phyloP scores from a whole-genome alignment of 2,329 filamentous ascomycete species.

The Phialophora verrucosa region DNA sequence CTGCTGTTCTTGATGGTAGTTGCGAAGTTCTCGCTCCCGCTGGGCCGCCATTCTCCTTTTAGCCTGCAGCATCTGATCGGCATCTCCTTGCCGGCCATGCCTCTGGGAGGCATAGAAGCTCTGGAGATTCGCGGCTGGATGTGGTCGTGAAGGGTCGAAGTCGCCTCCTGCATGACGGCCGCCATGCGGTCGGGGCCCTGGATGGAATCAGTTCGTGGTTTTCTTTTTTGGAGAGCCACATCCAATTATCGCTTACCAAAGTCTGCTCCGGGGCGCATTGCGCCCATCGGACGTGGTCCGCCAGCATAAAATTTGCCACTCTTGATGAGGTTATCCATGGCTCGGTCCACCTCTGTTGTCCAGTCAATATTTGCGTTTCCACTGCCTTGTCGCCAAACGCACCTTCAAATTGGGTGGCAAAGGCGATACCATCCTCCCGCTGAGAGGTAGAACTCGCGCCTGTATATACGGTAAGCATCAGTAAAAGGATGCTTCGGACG shows the following conservation, averaged over 20 bases:
- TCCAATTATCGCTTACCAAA: constrained; percentile 25
- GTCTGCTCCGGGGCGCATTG: constrained; percentile 47
- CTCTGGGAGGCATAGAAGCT: constrained; percentile 94
- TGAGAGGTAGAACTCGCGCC: constrained; percentile 76
- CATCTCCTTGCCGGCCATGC: constrained; percentile 85
- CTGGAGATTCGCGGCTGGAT: constrained; percentile 79
- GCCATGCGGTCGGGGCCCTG: constrained; percentile 73
- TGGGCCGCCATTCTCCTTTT: constrained; percentile 99
- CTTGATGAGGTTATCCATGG: constrained; percentile 93
- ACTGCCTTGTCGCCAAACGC: constrained; percentile 41
- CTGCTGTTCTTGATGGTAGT: constrained; percentile 99
- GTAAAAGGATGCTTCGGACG: constrained; percentile 1
- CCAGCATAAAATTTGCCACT: constrained; percentile 81
- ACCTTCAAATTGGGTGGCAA: constrained; percentile 89
- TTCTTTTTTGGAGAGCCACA: not conserved
- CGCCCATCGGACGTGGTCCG: constrained; percentile 71
- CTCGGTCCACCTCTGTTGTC: constrained; percentile 84
- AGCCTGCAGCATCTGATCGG: constrained; percentile 98
- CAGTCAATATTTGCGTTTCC: constrained; percentile 40
- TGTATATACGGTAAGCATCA: constrained; percentile 48
- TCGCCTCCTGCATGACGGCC: constrained; percentile 83
- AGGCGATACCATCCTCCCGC: constrained; percentile 77
- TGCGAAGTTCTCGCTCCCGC: constrained; percentile 97
- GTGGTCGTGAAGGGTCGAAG: constrained; percentile 76
- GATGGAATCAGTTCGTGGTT: not conserved